Evolutionary conservation across 2,329 filamentous ascomycete genomes (phyloP).

Genomic region (Penicillium freii): DNA sequence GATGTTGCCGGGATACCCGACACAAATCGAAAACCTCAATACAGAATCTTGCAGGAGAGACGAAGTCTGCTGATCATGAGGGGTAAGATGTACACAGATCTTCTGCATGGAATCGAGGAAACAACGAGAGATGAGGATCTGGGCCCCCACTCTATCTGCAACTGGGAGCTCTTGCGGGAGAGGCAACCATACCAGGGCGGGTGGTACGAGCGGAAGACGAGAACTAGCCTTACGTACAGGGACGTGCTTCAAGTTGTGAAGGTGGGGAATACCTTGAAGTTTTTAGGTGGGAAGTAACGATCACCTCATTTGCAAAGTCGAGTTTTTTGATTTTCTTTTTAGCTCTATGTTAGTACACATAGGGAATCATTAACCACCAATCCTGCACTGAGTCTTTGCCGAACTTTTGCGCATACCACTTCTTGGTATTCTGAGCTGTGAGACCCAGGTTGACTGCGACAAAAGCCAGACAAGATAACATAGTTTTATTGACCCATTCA

Average conservation of each 20-base stretch:
- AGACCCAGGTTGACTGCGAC: conserved; percentile 76
- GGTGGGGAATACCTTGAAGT: conserved; percentile 65
- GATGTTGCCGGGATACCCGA: neutral
- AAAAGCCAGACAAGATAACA: conserved; percentile 69
- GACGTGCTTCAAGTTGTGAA: conserved; percentile 83
- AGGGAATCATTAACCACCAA: conserved; percentile 75
- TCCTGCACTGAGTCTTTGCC: conserved; percentile 60
- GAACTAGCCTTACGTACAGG: conserved; percentile 66
- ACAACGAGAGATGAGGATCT: conserved; percentile 63
- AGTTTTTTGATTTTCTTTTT: conserved; percentile 1
- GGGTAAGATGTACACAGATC: conserved; percentile 53
- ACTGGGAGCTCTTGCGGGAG: conserved; percentile 57
- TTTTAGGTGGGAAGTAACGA: conserved; percentile 37
- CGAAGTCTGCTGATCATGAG: conserved; percentile 65
- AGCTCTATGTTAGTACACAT: conserved; percentile 30
- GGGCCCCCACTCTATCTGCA: conserved; percentile 50
- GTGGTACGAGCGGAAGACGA: conserved; percentile 48
- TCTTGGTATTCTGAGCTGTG: conserved; percentile 73
- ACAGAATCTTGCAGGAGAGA: conserved; percentile 76
- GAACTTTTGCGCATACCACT: conserved; percentile 78
- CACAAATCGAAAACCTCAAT: conserved; percentile 25
- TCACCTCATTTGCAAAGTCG: neutral
- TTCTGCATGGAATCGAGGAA: conserved; percentile 60
- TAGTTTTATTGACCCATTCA: conserved; percentile 66
- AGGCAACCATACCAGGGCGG: conserved; percentile 39